phyloP scores from a whole-genome alignment of 352 stramenopile species.

The Halophytophthora batemanensis region DNA sequence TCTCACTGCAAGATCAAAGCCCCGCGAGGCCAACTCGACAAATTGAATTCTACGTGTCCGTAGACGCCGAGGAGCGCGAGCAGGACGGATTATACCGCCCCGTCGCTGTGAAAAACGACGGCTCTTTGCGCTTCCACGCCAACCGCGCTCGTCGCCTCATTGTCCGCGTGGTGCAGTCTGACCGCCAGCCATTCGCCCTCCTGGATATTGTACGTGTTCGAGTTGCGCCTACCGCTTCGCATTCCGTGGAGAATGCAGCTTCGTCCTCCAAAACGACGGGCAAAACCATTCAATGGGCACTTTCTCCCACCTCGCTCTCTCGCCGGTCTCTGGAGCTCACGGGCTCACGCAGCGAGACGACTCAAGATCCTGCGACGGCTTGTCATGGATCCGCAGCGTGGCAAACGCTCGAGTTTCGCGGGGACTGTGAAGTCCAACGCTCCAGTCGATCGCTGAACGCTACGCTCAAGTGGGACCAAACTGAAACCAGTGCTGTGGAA shows the following conservation, averaged over 20 bases:
- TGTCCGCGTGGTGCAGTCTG: slow-evolving; percentile 65
- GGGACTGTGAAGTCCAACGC: slow-evolving; percentile 25
- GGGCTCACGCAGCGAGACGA: neutral
- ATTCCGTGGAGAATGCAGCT: slow-evolving; percentile 24
- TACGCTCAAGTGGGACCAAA: slow-evolving; percentile 56
- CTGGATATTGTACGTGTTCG: slow-evolving; percentile 35
- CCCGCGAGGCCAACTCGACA: slow-evolving; percentile 5
- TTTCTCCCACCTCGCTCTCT: slow-evolving; percentile 27
- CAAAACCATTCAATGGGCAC: slow-evolving; percentile 40
- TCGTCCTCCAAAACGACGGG: slow-evolving; percentile 32
- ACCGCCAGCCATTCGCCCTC: slow-evolving; percentile 55
- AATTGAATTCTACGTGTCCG: slow-evolving; percentile 63
- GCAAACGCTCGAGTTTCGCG: slow-evolving; percentile 37
- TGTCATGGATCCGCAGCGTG: slow-evolving; percentile 19
- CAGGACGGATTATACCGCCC: slow-evolving; percentile 60
- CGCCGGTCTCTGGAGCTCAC: too few species aligned
- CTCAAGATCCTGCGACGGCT: slow-evolving; percentile 1
- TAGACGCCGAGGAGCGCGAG: slow-evolving; percentile 73
- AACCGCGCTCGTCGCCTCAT: slow-evolving; percentile 55
- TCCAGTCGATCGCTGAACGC: slow-evolving; percentile 49
- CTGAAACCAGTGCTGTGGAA: slow-evolving; percentile 21
- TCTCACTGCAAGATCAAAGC: neutral
- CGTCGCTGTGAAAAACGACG: slow-evolving; percentile 68
- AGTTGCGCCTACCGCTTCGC: slow-evolving; percentile 32
- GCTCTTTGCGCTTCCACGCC: slow-evolving; percentile 53